These are phyloP conservation scores for Coccomyxa sp. DNA, from an alignment of 139 green algal genomes.

Conservation along the genomic window DNA sequence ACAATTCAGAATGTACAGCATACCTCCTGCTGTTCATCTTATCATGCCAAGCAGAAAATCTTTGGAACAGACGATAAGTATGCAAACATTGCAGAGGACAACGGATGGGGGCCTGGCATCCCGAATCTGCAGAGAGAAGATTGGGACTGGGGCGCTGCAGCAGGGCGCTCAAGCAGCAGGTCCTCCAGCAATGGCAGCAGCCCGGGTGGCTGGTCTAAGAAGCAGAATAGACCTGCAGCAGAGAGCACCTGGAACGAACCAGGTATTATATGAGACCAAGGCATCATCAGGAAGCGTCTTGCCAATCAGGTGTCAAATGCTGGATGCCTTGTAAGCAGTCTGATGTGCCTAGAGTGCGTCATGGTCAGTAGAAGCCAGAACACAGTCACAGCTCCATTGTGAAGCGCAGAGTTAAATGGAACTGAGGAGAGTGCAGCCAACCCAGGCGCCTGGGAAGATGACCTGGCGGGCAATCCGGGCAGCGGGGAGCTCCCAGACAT, in stretches of 20 bases:
- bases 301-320: no score
- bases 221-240: no score
- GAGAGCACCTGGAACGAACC: no score
- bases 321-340: no score
- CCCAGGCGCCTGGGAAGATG: neutral
- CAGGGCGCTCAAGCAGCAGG: neutral
- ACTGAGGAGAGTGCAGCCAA: neutral
- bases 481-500: neutral
- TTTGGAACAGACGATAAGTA: neutral
- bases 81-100: neutral
- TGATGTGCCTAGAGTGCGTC: neutral
- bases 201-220: no score
- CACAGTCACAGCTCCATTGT: no score
- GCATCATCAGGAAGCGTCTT: no score
- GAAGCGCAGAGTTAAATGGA: no score
- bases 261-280: no score
- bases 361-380: neutral
- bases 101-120: neutral
- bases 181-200: neutral
- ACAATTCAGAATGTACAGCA: neutral
- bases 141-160: neutral
- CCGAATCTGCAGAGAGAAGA: neutral
- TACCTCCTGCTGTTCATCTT: no score
- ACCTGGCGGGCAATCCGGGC: no score
- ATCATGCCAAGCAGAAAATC: neutral